phyloP scores from a whole-genome alignment of 768 basidiomycete genomes.

The Amanita rubescens region DNA sequence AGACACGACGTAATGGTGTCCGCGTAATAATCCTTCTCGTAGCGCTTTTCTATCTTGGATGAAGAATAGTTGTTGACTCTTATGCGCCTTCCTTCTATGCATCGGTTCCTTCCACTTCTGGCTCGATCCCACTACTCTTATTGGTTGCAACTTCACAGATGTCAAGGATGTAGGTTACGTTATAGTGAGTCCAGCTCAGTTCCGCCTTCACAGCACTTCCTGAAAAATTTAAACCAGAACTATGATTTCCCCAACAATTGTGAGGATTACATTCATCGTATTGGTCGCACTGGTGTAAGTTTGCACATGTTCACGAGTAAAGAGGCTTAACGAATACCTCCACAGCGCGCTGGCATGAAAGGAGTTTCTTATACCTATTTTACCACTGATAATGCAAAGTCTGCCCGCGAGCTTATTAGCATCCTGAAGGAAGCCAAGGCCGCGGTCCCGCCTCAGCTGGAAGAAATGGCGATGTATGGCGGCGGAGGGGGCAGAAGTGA shows the following conservation, averaged over 20 bases:
- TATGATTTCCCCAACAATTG: conserved; percentile 98
- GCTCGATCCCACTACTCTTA: conserved; percentile 24
- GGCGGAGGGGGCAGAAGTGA: conserved; percentile 72
- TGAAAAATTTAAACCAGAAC: conserved; percentile 66
- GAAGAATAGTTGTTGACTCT: conserved; percentile 10
- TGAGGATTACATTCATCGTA: conserved; percentile 98
- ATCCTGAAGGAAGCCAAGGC: conserved; percentile 89
- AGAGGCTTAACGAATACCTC: conserved; percentile 13
- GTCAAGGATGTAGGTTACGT: conserved; percentile 99
- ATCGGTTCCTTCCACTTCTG: conserved; percentile 13
- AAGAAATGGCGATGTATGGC: conserved; percentile 88
- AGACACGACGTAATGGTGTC: conserved; percentile 1
- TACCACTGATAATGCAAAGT: conserved; percentile 92
- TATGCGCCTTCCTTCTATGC: conserved; percentile 24
- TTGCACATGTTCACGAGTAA: not conserved
- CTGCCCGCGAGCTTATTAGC: conserved; percentile 82
- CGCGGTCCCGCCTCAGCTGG: conserved; percentile 77
- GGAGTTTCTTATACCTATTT: conserved; percentile 95
- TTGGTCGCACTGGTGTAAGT: conserved; percentile 90
- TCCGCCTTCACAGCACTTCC: no score
- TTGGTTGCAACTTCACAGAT: conserved; percentile 49
- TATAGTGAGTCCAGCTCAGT: conserved; percentile 52
- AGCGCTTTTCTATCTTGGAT: conserved; percentile 8
- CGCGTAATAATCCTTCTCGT: conserved; percentile 14
- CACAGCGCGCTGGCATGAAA: conserved; percentile 82